A percentile compares a stretch with the other conserved stretches of the same genome.
Conservation (phyloP, 2,329 filamentous ascomycete genomes). For the Alternaria sp. region DNA sequence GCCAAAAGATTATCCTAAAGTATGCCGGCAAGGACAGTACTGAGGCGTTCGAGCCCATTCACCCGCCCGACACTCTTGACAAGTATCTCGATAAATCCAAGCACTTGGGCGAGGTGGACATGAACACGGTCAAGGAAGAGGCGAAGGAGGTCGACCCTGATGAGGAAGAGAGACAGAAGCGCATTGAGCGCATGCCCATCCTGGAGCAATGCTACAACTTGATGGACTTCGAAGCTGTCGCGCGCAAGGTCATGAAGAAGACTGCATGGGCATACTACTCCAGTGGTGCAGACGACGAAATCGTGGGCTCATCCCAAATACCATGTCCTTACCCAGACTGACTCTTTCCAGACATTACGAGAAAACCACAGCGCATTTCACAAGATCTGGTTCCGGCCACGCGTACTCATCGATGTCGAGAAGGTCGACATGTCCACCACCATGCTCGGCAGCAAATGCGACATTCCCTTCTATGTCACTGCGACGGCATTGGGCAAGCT, state of each 20-base stretch:
- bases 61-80: slow-evolving; percentile 58
- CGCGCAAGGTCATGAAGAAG: slow-evolving; percentile 91
- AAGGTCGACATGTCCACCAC: slow-evolving; percentile 86
- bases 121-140: slow-evolving; percentile 47
- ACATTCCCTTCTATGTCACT: slow-evolving; percentile 94
- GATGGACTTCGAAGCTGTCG: slow-evolving; percentile 91
- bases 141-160: slow-evolving; percentile 62
- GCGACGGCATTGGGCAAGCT: slow-evolving; percentile 96
- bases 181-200: slow-evolving; percentile 58
- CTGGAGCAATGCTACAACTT: slow-evolving; percentile 58
- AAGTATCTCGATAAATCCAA: slow-evolving; percentile 56
- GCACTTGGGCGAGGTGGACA: slow-evolving; percentile 52
- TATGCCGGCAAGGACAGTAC: slow-evolving; percentile 63
- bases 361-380: slow-evolving; percentile 97
- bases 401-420: slow-evolving; percentile 88
- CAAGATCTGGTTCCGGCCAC: slow-evolving; percentile 96
- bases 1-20: slow-evolving; percentile 91
- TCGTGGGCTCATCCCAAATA: slow-evolving; percentile 62
- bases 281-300: slow-evolving; percentile 88
- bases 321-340: neutral
- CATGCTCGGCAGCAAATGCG: slow-evolving; percentile 88
- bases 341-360: slow-evolving; percentile 75
- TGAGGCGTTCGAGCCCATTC: slow-evolving; percentile 63
- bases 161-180: slow-evolving; percentile 77
- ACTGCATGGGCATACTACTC: slow-evolving; percentile 98